Percentiles rank a stretch among this genome's conserved stretches.
phyloP scores from a whole-genome alignment of 352 stramenopile genomes.

The Phytophthora kernoviae region DNA sequence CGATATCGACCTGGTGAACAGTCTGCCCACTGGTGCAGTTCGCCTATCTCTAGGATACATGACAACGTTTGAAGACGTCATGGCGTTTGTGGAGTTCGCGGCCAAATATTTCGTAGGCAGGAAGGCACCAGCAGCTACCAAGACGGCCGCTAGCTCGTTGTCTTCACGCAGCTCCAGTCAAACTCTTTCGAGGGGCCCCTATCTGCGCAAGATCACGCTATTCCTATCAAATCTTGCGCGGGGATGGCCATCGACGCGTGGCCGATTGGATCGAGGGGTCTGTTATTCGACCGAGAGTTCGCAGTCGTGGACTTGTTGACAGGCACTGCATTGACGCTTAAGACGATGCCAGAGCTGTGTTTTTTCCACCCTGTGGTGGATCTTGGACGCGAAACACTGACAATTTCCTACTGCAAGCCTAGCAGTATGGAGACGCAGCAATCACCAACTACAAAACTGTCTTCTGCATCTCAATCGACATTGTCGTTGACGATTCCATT shows the following conservation, averaged over 20 bases:
- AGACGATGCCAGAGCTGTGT: slow-evolving; percentile 61
- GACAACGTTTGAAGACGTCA: slow-evolving; percentile 72
- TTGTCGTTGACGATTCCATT: slow-evolving; percentile 49
- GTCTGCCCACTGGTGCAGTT: slow-evolving; percentile 67
- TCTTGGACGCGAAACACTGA: slow-evolving; percentile 57
- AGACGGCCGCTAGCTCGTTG: neutral
- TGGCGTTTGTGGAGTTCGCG: slow-evolving; percentile 53
- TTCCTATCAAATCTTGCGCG: slow-evolving; percentile 82
- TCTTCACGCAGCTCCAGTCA: neutral
- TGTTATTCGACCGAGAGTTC: slow-evolving; percentile 80
- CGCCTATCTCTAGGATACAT: slow-evolving; percentile 80
- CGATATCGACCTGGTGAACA: slow-evolving; percentile 69
- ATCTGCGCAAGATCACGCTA: slow-evolving; percentile 61
- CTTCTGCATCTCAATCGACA: slow-evolving; percentile 5
- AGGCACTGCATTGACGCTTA: slow-evolving; percentile 56
- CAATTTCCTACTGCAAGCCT: slow-evolving; percentile 39
- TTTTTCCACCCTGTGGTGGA: slow-evolving; percentile 70
- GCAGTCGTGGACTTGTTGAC: slow-evolving; percentile 67
- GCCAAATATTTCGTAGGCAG: slow-evolving; percentile 66
- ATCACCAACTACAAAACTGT: slow-evolving; percentile 4
- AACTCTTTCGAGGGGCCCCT: slow-evolving; percentile 4
- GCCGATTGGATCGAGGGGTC: slow-evolving; percentile 58
- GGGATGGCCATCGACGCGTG: slow-evolving; percentile 62
- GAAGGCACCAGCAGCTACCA: slow-evolving; percentile 8
- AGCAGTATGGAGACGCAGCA: slow-evolving; percentile 4